Conservation (phyloP, 2,329 filamentous ascomycete species). For the Talaromyces sp. region DNA sequence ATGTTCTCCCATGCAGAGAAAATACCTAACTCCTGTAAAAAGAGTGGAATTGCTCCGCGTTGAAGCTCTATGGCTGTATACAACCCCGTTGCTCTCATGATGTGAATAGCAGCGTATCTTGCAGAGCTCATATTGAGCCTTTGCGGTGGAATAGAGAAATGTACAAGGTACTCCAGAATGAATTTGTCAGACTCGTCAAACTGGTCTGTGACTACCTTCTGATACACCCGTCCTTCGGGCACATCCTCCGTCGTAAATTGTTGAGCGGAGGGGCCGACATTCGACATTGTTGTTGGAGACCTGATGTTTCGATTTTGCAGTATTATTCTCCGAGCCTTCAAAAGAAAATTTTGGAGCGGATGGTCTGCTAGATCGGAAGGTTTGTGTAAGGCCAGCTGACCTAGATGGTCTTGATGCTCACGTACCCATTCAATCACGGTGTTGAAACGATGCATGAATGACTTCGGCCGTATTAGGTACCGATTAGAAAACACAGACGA, state of each 20-base stretch:
- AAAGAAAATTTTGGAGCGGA: constrained; percentile 43
- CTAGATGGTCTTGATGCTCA: constrained; percentile 44
- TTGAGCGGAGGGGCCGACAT: constrained; percentile 41
- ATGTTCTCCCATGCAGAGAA: constrained; percentile 59
- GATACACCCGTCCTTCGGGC: constrained; percentile 28
- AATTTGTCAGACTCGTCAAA: constrained; percentile 52
- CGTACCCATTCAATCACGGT: constrained; percentile 56
- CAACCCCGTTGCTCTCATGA: constrained; percentile 56
- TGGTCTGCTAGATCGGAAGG: constrained; percentile 30
- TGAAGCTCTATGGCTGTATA: constrained; percentile 47
- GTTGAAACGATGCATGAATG: constrained; percentile 48
- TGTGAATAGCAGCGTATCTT: constrained; percentile 51
- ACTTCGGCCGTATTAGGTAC: constrained; percentile 52
- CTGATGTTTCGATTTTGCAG: constrained; percentile 40
- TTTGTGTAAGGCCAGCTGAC: constrained; percentile 28
- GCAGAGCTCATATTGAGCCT: constrained; percentile 41
- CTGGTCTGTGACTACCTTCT: constrained; percentile 32
- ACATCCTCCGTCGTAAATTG: constrained; percentile 28
- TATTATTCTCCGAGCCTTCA: constrained; percentile 44
- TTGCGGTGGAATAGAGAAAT: constrained; percentile 46
- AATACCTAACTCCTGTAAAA: constrained; percentile 61
- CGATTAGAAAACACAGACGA: constrained; percentile 34
- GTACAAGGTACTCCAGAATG: constrained; percentile 56
- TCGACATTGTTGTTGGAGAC: constrained; percentile 42
- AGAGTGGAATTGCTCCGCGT: constrained; percentile 43